phyloP scores from a whole-genome alignment of 2,329 filamentous ascomycete species.

The Akanthomyces muscarius region DNA sequence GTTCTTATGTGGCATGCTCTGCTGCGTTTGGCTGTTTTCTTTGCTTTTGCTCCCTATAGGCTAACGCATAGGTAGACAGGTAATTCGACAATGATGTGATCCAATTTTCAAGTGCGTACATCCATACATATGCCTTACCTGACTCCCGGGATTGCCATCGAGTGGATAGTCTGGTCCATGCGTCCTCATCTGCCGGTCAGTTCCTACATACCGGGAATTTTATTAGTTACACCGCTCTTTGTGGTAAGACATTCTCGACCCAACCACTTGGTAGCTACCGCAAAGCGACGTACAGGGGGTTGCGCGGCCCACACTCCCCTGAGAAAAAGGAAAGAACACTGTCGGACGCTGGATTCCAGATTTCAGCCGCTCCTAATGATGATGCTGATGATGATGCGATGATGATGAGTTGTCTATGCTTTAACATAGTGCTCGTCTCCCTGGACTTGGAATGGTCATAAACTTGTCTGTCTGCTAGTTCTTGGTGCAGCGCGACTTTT shows the following conservation, averaged over 20 bases:
- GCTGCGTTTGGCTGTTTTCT: not conserved
- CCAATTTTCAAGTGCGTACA: not conserved
- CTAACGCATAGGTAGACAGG: not conserved
- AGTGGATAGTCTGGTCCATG: not conserved
- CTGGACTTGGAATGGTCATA: no score
- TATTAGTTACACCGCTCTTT: not conserved
- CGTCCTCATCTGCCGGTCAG: not conserved
- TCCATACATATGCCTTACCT: no score
- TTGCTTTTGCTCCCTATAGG: not conserved
- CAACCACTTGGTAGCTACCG: not conserved
- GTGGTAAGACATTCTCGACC: not conserved
- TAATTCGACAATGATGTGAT: not conserved
- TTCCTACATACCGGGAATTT: not conserved
- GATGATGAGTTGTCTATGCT: no score
- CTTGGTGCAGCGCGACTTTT: no score
- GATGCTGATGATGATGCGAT: no score
- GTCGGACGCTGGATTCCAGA: no score
- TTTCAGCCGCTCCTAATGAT: no score
- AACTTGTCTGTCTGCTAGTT: no score
- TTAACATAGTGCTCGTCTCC: no score
- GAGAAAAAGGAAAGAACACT: no score
- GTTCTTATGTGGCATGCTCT: not conserved
- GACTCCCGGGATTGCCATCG: not conserved
- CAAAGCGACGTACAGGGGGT: no score
- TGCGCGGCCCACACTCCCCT: no score